Evolutionary conservation across 106 monocot species (phyloP).

Genomic region (Platanthera guangdongensis): DNA sequence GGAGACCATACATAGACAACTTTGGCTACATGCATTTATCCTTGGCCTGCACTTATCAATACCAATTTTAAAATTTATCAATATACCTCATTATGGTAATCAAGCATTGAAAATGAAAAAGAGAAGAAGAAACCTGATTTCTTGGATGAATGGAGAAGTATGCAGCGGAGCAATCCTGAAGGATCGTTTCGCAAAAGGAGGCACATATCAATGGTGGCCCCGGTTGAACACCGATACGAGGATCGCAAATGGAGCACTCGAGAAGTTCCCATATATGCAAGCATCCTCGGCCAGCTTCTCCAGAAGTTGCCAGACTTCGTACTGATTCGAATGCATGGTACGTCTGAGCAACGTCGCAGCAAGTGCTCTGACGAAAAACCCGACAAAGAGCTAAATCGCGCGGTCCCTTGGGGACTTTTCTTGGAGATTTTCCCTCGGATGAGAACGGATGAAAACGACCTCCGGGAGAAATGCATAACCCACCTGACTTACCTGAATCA

Average conservation of each 20-base stretch:
- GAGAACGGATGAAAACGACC: slow-evolving; percentile 84
- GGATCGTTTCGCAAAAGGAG: slow-evolving; percentile 73
- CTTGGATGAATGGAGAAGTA: slow-evolving; percentile 81
- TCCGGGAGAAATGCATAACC: slow-evolving; percentile 74
- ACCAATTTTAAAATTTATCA: too few relatives aligned
- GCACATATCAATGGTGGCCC: slow-evolving; percentile 73
- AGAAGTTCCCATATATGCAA: slow-evolving; percentile 85
- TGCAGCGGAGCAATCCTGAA: slow-evolving; percentile 56
- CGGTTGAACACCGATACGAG: slow-evolving; percentile 53
- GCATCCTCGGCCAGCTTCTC: slow-evolving; percentile 75
- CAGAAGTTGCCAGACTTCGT: slow-evolving; percentile 70
- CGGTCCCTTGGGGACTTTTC: slow-evolving; percentile 60
- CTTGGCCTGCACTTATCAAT: too few relatives aligned
- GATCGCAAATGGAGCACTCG: slow-evolving; percentile 94
- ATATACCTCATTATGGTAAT: neutral
- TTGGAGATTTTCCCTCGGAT: slow-evolving; percentile 67
- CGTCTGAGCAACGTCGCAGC: slow-evolving; percentile 88
- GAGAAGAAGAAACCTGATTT: slow-evolving; percentile 40
- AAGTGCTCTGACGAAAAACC: slow-evolving; percentile 75
- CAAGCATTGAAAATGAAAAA: neutral
- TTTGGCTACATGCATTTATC: too few relatives aligned
- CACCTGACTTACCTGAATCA: slow-evolving; percentile 44
- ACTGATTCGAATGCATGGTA: slow-evolving; percentile 61
- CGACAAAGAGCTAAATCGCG: slow-evolving; percentile 72
- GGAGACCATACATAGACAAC: too few relatives aligned